Evolutionary conservation across 2,329 filamentous ascomycete genomes (phyloP).

Genomic region (Magnaporthiopsis incrustans): DNA sequence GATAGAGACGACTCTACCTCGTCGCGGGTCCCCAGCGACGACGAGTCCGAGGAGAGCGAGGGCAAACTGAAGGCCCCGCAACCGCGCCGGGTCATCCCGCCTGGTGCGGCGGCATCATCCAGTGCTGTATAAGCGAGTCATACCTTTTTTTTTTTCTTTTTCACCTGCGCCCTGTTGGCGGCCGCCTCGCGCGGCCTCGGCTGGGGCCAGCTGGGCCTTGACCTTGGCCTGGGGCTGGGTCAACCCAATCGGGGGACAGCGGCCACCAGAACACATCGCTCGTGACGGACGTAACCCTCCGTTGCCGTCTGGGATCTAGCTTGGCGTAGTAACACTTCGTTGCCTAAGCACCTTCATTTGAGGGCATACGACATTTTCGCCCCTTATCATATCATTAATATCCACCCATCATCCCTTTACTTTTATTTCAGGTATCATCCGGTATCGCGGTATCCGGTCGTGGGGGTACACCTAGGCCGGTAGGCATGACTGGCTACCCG

Average conservation of each 20-base stretch:
- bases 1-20: slow-evolving; percentile 13
- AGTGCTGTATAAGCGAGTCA: background rate
- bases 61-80: slow-evolving; percentile 10
- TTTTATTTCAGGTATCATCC: background rate
- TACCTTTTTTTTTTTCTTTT: background rate
- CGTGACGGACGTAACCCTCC: background rate
- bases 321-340: background rate
- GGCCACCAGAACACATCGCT: background rate
- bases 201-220: background rate
- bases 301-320: background rate
- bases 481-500: background rate
- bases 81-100: slow-evolving; percentile 3
- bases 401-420: background rate
- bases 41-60: slow-evolving; percentile 17
- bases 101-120: background rate
- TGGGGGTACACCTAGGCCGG: background rate
- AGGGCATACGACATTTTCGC: background rate
- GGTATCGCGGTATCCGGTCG: background rate
- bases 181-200: background rate
- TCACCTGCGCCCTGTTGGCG: background rate
- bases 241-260: background rate
- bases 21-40: slow-evolving; percentile 16
- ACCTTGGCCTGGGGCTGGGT: background rate
- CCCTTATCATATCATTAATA: background rate
- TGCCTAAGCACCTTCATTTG: background rate